Conservation (phyloP, 2,329 filamentous ascomycete species). For the Parastagonospora nodorum region DNA sequence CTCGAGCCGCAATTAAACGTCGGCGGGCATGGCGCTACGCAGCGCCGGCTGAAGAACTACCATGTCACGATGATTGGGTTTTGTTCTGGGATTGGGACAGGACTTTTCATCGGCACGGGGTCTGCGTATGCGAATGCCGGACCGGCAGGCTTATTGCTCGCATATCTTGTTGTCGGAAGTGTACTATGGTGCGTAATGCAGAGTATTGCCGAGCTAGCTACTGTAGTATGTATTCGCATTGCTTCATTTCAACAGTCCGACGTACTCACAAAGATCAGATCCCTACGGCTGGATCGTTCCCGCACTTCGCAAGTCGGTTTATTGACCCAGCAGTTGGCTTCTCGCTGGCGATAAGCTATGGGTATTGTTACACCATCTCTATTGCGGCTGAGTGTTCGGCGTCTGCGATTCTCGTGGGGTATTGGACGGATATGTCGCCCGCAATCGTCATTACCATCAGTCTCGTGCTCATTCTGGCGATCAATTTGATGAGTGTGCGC, state of each 20-base stretch:
- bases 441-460: slow-evolving; percentile 60
- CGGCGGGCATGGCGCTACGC: slow-evolving; percentile 22
- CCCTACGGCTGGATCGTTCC: slow-evolving; percentile 58
- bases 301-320: slow-evolving; percentile 66
- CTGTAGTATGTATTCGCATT: slow-evolving; percentile 12
- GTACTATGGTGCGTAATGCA: slow-evolving; percentile 66
- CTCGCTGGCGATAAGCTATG: slow-evolving; percentile 50
- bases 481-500: slow-evolving; percentile 57
- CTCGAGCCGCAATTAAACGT: slow-evolving; percentile 25
- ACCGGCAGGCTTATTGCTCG: slow-evolving; percentile 60
- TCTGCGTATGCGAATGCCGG: slow-evolving; percentile 38
- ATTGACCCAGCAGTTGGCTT: slow-evolving; percentile 67
- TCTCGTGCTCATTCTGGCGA: slow-evolving; percentile 55
- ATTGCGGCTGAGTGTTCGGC: slow-evolving; percentile 55
- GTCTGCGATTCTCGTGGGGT: slow-evolving; percentile 45
- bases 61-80: slow-evolving; percentile 29
- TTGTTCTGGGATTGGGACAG: slow-evolving; percentile 26
- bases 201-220: slow-evolving; percentile 65
- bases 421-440: slow-evolving; percentile 58
- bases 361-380: slow-evolving; percentile 53
- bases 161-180: slow-evolving; percentile 59
- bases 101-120: slow-evolving; percentile 25
- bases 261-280: too few species aligned
- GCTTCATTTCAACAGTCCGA: neutral
- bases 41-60: slow-evolving; percentile 20